Evolutionary conservation across 306 rosid genomes (phyloP).

Genomic region (Lathyrus oleraceus): DNA sequence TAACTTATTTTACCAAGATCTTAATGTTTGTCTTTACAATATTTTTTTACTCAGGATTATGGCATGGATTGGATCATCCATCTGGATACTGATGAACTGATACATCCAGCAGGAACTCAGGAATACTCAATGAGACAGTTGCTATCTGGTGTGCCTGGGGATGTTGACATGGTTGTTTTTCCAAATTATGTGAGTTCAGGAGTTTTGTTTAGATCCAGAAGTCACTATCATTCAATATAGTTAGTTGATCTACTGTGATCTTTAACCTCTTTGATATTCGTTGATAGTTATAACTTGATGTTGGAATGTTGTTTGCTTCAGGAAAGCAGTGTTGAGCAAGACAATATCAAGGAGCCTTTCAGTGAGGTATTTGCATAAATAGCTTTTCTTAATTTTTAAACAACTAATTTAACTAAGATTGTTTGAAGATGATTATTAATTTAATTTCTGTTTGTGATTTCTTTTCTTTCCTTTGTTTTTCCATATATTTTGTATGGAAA

Average conservation of each 20-base stretch:
- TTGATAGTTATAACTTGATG: conserved; percentile 25
- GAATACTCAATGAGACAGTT: conserved; percentile 89
- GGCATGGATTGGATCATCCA: conserved; percentile 97
- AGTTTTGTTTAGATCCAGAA: conserved; percentile 21
- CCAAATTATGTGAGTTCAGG: conserved; percentile 85
- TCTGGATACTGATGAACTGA: conserved; percentile 92
- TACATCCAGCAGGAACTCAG: conserved; percentile 66
- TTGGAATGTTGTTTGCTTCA: conserved; percentile 46
- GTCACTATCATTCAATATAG: conserved; percentile 12
- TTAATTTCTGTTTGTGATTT: neutral
- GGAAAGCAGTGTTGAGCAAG: conserved; percentile 95
- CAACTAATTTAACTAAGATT: conserved; percentile 7
- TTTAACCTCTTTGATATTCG: conserved; percentile 21
- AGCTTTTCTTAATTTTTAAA: conserved; percentile 4
- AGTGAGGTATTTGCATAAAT: conserved; percentile 67
- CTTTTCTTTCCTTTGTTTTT: conserved; percentile 10
- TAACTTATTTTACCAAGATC: conserved; percentile 14
- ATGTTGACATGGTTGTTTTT: conserved; percentile 89
- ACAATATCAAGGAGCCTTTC: conserved; percentile 90
- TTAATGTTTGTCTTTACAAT: conserved; percentile 17
- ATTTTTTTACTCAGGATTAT: conserved; percentile 52
- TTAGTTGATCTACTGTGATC: conserved; percentile 26
- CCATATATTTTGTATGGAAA: neutral
- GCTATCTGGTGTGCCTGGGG: conserved; percentile 80
- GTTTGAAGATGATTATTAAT: neutral